Evolutionary conservation across 129 eudicot genomes (phyloP).

Genomic region (Tagetes erecta): DNA sequence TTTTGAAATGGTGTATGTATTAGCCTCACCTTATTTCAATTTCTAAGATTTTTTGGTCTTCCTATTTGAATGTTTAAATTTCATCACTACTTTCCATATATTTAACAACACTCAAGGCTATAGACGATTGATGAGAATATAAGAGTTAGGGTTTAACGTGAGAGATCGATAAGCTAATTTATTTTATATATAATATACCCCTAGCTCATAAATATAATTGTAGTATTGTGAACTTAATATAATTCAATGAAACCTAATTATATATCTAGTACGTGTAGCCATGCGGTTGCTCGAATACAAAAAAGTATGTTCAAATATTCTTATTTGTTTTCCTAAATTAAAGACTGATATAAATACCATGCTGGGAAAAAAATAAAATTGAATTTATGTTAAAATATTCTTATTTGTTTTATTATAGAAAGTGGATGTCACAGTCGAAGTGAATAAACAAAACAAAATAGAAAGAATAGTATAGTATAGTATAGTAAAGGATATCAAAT

Average conservation of each 20-base stretch:
- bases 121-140: too few relatives aligned
- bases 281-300: not conserved
- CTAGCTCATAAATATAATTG: too few relatives aligned
- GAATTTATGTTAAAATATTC: not conserved
- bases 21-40: too few relatives aligned
- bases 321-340: too few relatives aligned
- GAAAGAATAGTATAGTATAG: constrained; percentile 10
- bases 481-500: constrained; percentile 24
- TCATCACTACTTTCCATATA: too few relatives aligned
- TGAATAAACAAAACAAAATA: constrained; percentile 13
- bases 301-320: too few relatives aligned
- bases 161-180: not conserved
- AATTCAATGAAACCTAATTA: not conserved
- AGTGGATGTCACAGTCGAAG: constrained; percentile 37
- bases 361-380: not conserved
- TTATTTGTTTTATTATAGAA: not conserved
- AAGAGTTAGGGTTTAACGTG: too few relatives aligned
- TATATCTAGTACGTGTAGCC: not conserved
- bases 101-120: too few relatives aligned
- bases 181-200: not conserved
- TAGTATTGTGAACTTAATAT: not conserved
- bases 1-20: too few relatives aligned
- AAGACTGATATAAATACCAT: not conserved
- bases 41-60: too few relatives aligned
- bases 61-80: too few relatives aligned